These are phyloP conservation scores for Beauveria rudraprayagi DNA, from an alignment of 2,329 filamentous ascomycete genomes.

Conservation along the genomic window DNA sequence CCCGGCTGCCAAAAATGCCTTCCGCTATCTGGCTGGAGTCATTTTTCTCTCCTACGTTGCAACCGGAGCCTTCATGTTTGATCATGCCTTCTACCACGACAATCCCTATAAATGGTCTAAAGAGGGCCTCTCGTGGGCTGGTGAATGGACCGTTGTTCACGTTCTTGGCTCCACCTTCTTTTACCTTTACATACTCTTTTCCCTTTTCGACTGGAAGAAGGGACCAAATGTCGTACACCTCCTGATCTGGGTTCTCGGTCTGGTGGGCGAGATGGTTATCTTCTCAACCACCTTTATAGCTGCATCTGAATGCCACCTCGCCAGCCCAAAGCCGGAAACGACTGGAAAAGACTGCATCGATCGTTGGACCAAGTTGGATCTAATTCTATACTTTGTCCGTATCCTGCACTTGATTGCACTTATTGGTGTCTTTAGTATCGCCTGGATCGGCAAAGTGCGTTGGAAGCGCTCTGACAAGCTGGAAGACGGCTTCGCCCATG, in stretches of 20 bases:
- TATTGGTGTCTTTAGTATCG: constrained; percentile 38
- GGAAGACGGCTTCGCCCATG: constrained; percentile 39
- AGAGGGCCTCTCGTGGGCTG: constrained; percentile 60
- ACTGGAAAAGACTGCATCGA: constrained; percentile 24
- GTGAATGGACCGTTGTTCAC: constrained; percentile 72
- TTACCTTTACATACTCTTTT: constrained; percentile 77
- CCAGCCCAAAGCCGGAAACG: constrained; percentile 25
- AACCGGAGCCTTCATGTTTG: constrained; percentile 64
- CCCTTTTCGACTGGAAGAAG: constrained; percentile 73
- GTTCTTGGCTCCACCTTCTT: constrained; percentile 78
- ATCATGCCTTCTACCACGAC: constrained; percentile 56
- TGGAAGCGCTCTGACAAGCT: constrained; percentile 27
- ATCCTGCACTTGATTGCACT: constrained; percentile 57
- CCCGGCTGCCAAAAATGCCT: constrained; percentile 59
- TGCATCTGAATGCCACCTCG: constrained; percentile 59
- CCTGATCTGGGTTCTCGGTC: constrained; percentile 65
- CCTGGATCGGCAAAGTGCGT: constrained; percentile 33
- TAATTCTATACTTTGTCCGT: constrained; percentile 59
- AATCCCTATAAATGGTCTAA: constrained; percentile 30
- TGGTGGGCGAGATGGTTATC: constrained; percentile 66
- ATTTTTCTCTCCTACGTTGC: constrained; percentile 67
- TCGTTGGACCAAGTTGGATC: constrained; percentile 44
- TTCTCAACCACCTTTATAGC: constrained; percentile 60
- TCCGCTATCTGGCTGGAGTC: constrained; percentile 65
- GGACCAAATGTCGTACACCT: constrained; percentile 76